Conservation (phyloP, 2,329 filamentous ascomycete species). For the Scortechinia acanthostroma region DNA sequence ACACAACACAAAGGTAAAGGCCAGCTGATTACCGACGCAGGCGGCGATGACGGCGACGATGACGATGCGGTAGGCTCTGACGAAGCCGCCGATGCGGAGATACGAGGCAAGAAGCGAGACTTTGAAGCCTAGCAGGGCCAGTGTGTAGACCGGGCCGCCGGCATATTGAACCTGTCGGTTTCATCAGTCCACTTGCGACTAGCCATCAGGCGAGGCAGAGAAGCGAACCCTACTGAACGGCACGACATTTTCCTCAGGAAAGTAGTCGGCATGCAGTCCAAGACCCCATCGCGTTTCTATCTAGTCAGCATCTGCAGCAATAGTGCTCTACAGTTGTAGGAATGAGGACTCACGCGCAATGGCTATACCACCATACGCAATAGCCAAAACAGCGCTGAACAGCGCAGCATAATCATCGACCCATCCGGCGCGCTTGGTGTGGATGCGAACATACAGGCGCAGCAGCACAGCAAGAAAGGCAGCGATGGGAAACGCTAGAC, state of each 20-base stretch:
- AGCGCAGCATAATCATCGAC: constrained; percentile 15
- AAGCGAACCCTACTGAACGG: constrained; percentile 13
- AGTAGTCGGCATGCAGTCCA: constrained; percentile 9
- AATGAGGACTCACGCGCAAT: neutral
- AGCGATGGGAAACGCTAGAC: constrained; percentile 10
- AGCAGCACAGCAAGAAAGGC: constrained; percentile 12
- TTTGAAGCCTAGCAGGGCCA: constrained; percentile 6
- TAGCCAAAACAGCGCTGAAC: constrained; percentile 10
- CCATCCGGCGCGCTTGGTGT: constrained; percentile 10
- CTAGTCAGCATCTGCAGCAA: neutral
- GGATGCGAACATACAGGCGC: constrained; percentile 13
- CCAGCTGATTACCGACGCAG: constrained; percentile 10
- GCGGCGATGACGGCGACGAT: constrained; percentile 9
- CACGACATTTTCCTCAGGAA: constrained; percentile 13
- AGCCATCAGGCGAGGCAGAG: neutral
- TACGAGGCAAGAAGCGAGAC: constrained; percentile 19
- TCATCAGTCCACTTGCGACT: no score
- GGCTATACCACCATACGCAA: neutral
- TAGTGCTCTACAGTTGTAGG: no score
- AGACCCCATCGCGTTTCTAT: constrained; percentile 17
- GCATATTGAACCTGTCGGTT: constrained; percentile 14
- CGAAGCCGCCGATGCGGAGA: constrained; percentile 22
- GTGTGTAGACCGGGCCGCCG: constrained; percentile 14
- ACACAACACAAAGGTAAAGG: constrained; percentile 12
- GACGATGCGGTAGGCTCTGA: constrained; percentile 6